A percentile compares a stretch with the other conserved stretches of the same genome.
Conservation (phyloP, 768 basidiomycete species). For the Daedaleopsis sinensis region DNA sequence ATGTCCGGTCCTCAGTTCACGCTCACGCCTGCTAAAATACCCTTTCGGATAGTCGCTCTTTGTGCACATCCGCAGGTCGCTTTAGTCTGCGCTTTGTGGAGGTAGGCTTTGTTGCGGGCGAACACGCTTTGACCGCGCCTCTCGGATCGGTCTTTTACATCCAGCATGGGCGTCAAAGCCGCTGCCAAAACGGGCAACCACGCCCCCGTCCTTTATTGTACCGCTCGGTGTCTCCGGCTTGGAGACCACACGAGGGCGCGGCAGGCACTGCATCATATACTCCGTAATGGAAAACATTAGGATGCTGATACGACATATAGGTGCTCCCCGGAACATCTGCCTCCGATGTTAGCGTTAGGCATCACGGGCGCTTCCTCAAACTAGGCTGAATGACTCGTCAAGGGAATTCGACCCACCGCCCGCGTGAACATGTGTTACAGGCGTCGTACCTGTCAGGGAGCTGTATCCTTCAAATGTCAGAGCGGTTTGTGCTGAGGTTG, state of each 20-base stretch:
- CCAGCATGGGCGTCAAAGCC: not conserved
- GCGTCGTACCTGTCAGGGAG: not conserved
- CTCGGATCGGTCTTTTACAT: not conserved
- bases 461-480: too few species aligned
- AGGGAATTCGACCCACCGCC: not conserved
- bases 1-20: not conserved
- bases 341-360: not conserved
- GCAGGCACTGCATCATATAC: not conserved
- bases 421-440: not conserved
- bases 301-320: not conserved
- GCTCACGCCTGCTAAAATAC: slow-evolving; percentile 9
- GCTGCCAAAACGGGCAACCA: not conserved
- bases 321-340: not conserved
- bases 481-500: too few species aligned
- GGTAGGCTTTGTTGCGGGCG: not conserved
- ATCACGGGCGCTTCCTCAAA: not conserved
- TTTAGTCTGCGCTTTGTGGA: not conserved
- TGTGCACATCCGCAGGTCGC: slow-evolving; percentile 1
- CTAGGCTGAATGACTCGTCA: not conserved
- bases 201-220: not conserved
- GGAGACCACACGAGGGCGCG: not conserved
- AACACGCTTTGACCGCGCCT: not conserved
- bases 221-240: not conserved
- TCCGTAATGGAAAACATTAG: not conserved
- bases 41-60: slow-evolving; percentile 7